phyloP scores from a whole-genome alignment of 495 filamentous ascomycete species.

The Hypomontagnella submonticulosa region DNA sequence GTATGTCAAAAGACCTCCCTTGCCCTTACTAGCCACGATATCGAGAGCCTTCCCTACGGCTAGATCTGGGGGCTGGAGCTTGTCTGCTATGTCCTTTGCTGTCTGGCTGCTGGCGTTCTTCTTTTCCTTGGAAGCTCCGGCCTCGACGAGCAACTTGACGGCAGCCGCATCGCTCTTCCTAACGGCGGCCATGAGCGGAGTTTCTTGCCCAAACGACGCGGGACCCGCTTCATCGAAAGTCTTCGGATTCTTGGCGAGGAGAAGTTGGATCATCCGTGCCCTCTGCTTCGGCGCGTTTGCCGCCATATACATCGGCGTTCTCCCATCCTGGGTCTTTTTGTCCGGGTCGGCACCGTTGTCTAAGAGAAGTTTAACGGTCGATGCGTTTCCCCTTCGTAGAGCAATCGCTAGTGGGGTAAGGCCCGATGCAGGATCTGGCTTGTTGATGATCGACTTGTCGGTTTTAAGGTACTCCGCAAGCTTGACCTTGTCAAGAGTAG shows the following conservation, averaged over 20 bases:
- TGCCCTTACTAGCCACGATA: no score
- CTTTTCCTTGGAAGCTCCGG: no score
- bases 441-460: conserved; percentile 21
- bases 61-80: no score
- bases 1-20: no score
- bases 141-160: conserved; percentile 24
- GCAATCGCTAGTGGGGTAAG: conserved; percentile 26
- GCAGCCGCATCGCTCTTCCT: no score
- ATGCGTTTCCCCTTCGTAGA: conserved; percentile 20
- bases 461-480: conserved; percentile 8
- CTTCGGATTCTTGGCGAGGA: conserved; percentile 15
- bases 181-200: neutral
- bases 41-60: no score
- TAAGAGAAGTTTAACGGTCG: conserved; percentile 25
- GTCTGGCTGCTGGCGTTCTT: no score
- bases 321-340: conserved; percentile 26
- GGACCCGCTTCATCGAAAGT: neutral
- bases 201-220: conserved; percentile 15
- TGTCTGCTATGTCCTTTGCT: no score
- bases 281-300: conserved; percentile 17
- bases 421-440: conserved; percentile 14
- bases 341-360: conserved; percentile 30
- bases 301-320: conserved; percentile 28
- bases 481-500: conserved; percentile 16
- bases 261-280: conserved; percentile 22